A percentile compares a stretch with the other conserved stretches of the same genome.
phyloP scores from a whole-genome alignment of 257 asterid genomes.

The Schizonepeta tenuifolia region DNA sequence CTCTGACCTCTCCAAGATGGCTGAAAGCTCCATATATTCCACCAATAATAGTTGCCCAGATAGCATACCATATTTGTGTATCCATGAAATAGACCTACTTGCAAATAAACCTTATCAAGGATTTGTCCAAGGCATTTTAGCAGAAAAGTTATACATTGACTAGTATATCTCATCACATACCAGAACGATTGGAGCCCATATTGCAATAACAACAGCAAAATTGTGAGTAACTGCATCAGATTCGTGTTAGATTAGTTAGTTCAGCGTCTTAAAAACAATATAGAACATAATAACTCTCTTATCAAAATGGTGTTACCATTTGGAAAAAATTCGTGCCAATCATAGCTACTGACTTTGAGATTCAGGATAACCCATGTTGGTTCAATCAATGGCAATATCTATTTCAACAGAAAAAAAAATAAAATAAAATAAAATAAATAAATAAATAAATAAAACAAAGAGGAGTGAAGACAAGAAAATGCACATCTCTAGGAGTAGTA shows the following conservation, averaged over 20 bases:
- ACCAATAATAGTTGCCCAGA: constrained; percentile 82
- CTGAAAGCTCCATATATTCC: constrained; percentile 98
- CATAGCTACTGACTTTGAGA: constrained; percentile 68
- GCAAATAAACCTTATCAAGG: constrained; percentile 34
- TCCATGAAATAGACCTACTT: constrained; percentile 92
- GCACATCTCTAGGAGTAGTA: constrained; percentile 8
- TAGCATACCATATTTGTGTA: constrained; percentile 98
- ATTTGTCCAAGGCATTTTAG: constrained; percentile 26
- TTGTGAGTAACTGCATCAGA: constrained; percentile 74
- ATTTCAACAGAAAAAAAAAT: constrained; percentile 31
- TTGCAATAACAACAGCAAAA: constrained; percentile 78
- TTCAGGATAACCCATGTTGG: constrained; percentile 80
- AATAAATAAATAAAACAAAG: too few species aligned
- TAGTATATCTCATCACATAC: constrained; percentile 46
- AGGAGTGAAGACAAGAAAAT: constrained; percentile 19
- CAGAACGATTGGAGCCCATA: constrained; percentile 93
- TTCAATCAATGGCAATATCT: constrained; percentile 91
- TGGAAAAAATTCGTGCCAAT: constrained; percentile 98
- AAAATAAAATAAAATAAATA: too few species aligned
- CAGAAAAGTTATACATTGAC: constrained; percentile 10
- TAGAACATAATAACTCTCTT: constrained; percentile 4
- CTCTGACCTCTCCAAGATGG: constrained; percentile 96
- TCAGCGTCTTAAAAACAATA: constrained; percentile 25
- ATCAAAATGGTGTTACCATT: constrained; percentile 57
- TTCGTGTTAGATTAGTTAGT: constrained; percentile 40